Base-by-base conservation (phyloP, 108 stramenopile genomes). In the Seminavis robusta region DNA sequence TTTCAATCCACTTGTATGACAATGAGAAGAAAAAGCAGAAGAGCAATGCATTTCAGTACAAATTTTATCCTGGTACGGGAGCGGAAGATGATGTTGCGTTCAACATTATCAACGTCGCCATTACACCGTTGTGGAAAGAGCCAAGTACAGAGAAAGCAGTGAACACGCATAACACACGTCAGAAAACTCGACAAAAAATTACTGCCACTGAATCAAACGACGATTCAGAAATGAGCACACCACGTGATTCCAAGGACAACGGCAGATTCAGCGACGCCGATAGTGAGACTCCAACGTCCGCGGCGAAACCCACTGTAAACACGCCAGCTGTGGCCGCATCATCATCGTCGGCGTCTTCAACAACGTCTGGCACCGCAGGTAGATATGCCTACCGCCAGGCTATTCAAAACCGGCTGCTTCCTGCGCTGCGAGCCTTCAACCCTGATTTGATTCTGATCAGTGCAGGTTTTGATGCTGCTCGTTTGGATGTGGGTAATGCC, bases 21-120 rank as follows among this genome's bases (percentile, higher is more conserved):
- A 74, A 85, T 38, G 92, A 90, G 38, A 67, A 85, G 62, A 73
- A 76, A 32, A 76, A 65, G 46, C 76, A 72, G 32, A 63, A 69
- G 28, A 59, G 54, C 15, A 63, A 56, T 19, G 66, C 71, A 6
- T 76, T 79, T 47, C 50, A 65, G 36, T 97, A 91, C 76, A 88
- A 92, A 64, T 98, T 97, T 52, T 97, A 95, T 67, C 98, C 98
- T 1, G 96, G 98, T 23, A 95, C 85, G 49, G 98, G 96, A 0
- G 78, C 79, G 7, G 80, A 87, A 42, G 90, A 95, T 65, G 93
- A 95, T 74, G 62, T 88, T 43, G 65, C 81, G 17, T 70, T 83
- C 52, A 98, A 98, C 63, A 91, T 98, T 51, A 91, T 97, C 60
- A 98, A 98, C 73, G 94, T 94, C 5, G 94, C 96, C 0, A 81